Evolutionary conservation across 2,329 filamentous ascomycete species (phyloP).

Genomic region (Beauveria medogensis): DNA sequence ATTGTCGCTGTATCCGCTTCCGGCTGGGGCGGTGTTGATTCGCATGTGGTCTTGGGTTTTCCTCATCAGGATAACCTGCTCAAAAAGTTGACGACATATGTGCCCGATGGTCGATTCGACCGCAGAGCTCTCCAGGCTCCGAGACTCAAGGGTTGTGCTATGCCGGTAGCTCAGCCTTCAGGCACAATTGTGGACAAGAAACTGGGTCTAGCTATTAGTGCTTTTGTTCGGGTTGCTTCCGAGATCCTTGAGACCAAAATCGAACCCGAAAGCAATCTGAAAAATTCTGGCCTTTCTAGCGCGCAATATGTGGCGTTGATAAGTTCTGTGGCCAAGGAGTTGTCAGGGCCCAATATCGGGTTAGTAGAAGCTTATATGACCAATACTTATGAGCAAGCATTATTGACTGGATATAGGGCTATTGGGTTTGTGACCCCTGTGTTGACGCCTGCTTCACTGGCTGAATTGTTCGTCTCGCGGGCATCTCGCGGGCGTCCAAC

Average conservation of each 20-base stretch:
- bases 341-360: background rate
- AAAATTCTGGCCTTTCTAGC: background rate
- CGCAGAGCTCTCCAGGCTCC: background rate
- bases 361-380: background rate
- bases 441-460: background rate
- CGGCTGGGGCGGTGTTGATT: conserved; percentile 40
- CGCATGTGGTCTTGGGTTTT: conserved; percentile 36
- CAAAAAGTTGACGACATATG: background rate
- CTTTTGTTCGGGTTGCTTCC: background rate
- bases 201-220: background rate
- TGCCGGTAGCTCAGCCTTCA: background rate
- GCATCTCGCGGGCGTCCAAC: background rate
- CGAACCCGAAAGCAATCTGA: background rate
- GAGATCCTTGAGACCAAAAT: background rate
- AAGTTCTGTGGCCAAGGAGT: background rate
- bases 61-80: background rate
- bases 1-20: conserved; percentile 24
- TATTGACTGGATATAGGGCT: background rate
- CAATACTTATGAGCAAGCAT: background rate
- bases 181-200: background rate
- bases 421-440: background rate
- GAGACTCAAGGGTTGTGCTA: background rate
- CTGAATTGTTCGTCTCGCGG: background rate
- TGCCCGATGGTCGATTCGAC: background rate
- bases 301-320: background rate